phyloP scores from a whole-genome alignment of 441 rosid species.

The Bruguiera hainesii region DNA sequence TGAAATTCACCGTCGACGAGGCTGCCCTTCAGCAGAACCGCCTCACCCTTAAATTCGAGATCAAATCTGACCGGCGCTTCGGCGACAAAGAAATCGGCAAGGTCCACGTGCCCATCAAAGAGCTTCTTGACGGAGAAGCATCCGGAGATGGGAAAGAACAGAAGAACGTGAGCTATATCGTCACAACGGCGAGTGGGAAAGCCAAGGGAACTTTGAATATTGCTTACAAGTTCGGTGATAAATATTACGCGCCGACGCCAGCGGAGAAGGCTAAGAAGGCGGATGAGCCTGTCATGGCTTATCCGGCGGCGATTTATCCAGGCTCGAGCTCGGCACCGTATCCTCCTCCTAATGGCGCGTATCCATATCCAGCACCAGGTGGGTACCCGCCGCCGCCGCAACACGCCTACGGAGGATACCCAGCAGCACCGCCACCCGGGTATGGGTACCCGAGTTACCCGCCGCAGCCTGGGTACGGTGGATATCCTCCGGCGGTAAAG shows the following conservation, averaged over 20 bases:
- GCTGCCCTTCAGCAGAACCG: conserved; percentile 42
- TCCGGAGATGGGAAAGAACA: not conserved
- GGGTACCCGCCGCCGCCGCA: conserved; percentile 25
- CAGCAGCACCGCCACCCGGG: conserved; percentile 13
- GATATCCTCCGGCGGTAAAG: conserved; percentile 30
- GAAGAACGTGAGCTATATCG: conserved; percentile 35
- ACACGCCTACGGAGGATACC: conserved; percentile 13
- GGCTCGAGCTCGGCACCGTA: conserved; percentile 3
- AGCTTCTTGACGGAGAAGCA: conserved; percentile 34
- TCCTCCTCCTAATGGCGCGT: conserved; percentile 7
- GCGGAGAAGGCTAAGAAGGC: conserved; percentile 17
- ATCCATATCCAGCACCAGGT: conserved; percentile 22
- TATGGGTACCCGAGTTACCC: conserved; percentile 20
- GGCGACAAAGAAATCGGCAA: conserved; percentile 61
- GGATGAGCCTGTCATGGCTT: conserved; percentile 28
- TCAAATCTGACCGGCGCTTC: conserved; percentile 49
- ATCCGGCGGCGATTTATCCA: conserved; percentile 27
- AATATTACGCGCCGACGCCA: conserved; percentile 19
- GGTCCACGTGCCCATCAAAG: conserved; percentile 55
- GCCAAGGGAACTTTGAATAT: conserved; percentile 49
- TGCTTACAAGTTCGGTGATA: conserved; percentile 51
- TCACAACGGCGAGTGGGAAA: conserved; percentile 49
- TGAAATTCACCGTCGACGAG: conserved; percentile 51
- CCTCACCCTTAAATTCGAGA: conserved; percentile 35
- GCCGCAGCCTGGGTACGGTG: conserved; percentile 22